These are phyloP conservation scores for Aspergillus jensenii DNA, from an alignment of 2,329 filamentous ascomycete genomes.

Conservation along the genomic window DNA sequence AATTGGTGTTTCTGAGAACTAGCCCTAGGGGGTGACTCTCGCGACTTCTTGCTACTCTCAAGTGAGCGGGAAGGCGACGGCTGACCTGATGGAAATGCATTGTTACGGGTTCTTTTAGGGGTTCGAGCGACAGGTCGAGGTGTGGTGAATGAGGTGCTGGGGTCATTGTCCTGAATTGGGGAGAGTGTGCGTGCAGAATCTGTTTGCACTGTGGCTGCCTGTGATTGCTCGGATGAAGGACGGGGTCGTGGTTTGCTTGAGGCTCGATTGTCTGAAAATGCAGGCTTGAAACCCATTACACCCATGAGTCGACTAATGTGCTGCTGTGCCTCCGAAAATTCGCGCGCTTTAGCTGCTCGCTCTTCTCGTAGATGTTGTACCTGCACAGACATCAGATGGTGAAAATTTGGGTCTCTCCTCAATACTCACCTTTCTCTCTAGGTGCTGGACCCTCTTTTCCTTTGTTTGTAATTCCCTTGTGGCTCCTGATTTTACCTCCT, in stretches of 20 bases:
- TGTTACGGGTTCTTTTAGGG: constrained; percentile 30
- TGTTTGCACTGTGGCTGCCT: constrained; percentile 14
- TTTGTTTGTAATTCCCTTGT: constrained; percentile 31
- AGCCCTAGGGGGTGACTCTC: constrained; percentile 4
- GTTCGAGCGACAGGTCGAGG: constrained; percentile 22
- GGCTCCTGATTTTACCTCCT: constrained; percentile 23
- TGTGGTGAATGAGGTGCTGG: constrained; percentile 19
- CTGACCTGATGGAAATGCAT: constrained; percentile 17
- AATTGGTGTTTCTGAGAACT: constrained; percentile 8
- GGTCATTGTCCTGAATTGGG: constrained; percentile 13
- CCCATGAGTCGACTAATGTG: constrained; percentile 39
- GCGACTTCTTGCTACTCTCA: constrained; percentile 6
- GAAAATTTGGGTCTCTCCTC: background rate
- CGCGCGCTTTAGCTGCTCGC: constrained; percentile 36
- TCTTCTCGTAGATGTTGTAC: constrained; percentile 36
- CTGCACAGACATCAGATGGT: constrained; percentile 16
- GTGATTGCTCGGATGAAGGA: constrained; percentile 14
- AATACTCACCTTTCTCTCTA: constrained; percentile 34
- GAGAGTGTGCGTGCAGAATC: constrained; percentile 18
- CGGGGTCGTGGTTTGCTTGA: constrained; percentile 20
- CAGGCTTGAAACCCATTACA: constrained; percentile 37
- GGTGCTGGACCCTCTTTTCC: constrained; percentile 29
- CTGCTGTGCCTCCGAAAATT: constrained; percentile 41
- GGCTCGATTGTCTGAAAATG: constrained; percentile 15
- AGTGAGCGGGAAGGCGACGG: constrained; percentile 11